phyloP scores from a whole-genome alignment of 2,329 filamentous ascomycete species.

The Ramularia endophylla region DNA sequence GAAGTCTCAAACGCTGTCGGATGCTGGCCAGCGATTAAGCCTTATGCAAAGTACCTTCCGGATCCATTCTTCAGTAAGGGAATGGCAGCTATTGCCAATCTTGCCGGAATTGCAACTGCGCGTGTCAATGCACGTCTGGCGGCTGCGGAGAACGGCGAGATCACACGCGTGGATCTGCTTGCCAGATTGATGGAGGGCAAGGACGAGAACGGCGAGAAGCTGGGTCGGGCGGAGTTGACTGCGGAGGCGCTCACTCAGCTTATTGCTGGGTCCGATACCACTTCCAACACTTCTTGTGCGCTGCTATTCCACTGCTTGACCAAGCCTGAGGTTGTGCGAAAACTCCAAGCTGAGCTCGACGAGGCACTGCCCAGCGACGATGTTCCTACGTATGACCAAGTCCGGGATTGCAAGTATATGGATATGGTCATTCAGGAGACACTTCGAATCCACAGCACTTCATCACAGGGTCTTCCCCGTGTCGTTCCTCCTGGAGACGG shows the following conservation, averaged over 20 bases:
- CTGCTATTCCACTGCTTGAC: slow-evolving; percentile 69
- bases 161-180: slow-evolving; percentile 71
- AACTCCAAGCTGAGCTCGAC: slow-evolving; percentile 73
- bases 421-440: slow-evolving; percentile 73
- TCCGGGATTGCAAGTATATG: slow-evolving; percentile 72
- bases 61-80: slow-evolving; percentile 33
- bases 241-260: slow-evolving; percentile 86
- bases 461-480: slow-evolving; percentile 76
- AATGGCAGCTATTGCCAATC: slow-evolving; percentile 53
- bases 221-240: slow-evolving; percentile 74
- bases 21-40: slow-evolving; percentile 66
- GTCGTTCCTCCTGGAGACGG: slow-evolving; percentile 61
- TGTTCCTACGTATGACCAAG: slow-evolving; percentile 65
- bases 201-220: slow-evolving; percentile 68
- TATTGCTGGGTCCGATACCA: slow-evolving; percentile 69
- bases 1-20: slow-evolving; percentile 77
- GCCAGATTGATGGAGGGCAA: slow-evolving; percentile 79
- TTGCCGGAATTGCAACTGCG: slow-evolving; percentile 83
- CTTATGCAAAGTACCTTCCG: slow-evolving; percentile 69
- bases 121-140: slow-evolving; percentile 70
- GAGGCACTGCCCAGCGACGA: slow-evolving; percentile 53
- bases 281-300: slow-evolving; percentile 50
- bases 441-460: slow-evolving; percentile 80
- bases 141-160: slow-evolving; percentile 49
- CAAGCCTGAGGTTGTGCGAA: slow-evolving; percentile 64